Evolutionary conservation across 495 filamentous ascomycete species (phyloP).

Genomic region (Staphylotrichum longicolle): DNA sequence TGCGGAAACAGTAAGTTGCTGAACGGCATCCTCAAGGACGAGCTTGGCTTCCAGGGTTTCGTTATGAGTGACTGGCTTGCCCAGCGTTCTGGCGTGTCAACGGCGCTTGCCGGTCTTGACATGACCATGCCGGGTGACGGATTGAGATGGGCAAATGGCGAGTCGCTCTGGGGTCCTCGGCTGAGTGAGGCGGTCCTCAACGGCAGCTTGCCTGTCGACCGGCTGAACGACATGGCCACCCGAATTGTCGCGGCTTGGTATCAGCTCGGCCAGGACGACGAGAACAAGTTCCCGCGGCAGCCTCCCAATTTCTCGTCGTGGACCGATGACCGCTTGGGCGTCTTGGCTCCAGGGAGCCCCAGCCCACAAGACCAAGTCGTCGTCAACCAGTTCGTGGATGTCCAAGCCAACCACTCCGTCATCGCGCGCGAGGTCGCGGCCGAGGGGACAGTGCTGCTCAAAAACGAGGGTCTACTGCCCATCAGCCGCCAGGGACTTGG

Average conservation of each 20-base stretch:
- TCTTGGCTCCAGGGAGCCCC: slow-evolving; percentile 61
- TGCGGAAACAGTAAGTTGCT: slow-evolving; percentile 90
- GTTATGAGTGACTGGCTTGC: slow-evolving; percentile 94
- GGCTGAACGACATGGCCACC: slow-evolving; percentile 91
- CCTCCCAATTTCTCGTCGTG: slow-evolving; percentile 91
- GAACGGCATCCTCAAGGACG: slow-evolving; percentile 92
- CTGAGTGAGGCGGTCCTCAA: slow-evolving; percentile 79
- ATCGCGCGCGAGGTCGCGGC: slow-evolving; percentile 72
- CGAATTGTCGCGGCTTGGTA: slow-evolving; percentile 92
- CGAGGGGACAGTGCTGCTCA: slow-evolving; percentile 83
- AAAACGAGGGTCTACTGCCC: slow-evolving; percentile 68
- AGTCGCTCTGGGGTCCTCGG: slow-evolving; percentile 76
- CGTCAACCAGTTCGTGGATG: slow-evolving; percentile 78
- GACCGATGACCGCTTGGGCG: slow-evolving; percentile 68
- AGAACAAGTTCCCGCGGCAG: slow-evolving; percentile 60
- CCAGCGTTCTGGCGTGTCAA: slow-evolving; percentile 75
- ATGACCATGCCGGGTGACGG: slow-evolving; percentile 98
- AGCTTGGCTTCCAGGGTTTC: slow-evolving; percentile 92
- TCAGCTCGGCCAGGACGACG: slow-evolving; percentile 78
- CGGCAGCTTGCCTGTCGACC: slow-evolving; percentile 73
- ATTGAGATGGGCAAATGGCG: slow-evolving; percentile 67
- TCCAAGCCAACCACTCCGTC: slow-evolving; percentile 65
- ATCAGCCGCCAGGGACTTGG: slow-evolving; percentile 55
- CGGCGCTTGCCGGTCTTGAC: slow-evolving; percentile 80
- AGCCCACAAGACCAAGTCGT: slow-evolving; percentile 51